Conservation (phyloP, 179 eudicot genomes). For the Amaranthus tricolor region DNA sequence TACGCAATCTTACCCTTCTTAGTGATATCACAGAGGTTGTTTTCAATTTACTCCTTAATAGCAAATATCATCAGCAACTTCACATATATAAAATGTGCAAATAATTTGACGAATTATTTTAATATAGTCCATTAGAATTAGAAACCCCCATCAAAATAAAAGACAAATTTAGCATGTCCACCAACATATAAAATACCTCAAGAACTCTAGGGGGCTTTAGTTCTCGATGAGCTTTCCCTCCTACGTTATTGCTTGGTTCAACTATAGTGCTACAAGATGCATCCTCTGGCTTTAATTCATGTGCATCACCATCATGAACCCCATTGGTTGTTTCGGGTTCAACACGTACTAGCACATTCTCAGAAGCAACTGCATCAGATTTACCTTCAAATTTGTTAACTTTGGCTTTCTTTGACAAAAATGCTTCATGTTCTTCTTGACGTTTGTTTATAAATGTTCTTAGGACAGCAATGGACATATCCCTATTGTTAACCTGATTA, state of each 20-base stretch:
- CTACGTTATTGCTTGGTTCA: conserved; percentile 36
- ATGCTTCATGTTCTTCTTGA: conserved; percentile 71
- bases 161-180: not conserved
- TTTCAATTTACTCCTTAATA: too few species aligned
- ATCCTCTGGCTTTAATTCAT: conserved; percentile 43
- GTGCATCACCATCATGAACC: conserved; percentile 32
- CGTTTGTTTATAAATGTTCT: conserved; percentile 78
- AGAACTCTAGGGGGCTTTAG: conserved; percentile 88
- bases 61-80: too few species aligned
- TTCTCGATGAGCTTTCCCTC: conserved; percentile 48
- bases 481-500: conserved; percentile 86
- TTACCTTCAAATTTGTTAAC: conserved; percentile 35
- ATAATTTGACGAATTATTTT: too few species aligned
- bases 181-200: conserved; percentile 48
- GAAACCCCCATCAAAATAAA: too few species aligned
- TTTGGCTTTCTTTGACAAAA: conserved; percentile 49
- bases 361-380: conserved; percentile 28
- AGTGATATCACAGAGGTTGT: too few species aligned
- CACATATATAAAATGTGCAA: too few species aligned
- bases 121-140: too few species aligned
- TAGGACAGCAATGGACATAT: conserved; percentile 89
- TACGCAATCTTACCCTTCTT: too few species aligned
- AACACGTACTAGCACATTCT: conserved; percentile 32
- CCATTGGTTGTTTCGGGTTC: conserved; percentile 47
- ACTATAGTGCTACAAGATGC: conserved; percentile 41